phyloP scores from a whole-genome alignment of 495 filamentous ascomycete species.

The Penicillium cosmopolitanum region DNA sequence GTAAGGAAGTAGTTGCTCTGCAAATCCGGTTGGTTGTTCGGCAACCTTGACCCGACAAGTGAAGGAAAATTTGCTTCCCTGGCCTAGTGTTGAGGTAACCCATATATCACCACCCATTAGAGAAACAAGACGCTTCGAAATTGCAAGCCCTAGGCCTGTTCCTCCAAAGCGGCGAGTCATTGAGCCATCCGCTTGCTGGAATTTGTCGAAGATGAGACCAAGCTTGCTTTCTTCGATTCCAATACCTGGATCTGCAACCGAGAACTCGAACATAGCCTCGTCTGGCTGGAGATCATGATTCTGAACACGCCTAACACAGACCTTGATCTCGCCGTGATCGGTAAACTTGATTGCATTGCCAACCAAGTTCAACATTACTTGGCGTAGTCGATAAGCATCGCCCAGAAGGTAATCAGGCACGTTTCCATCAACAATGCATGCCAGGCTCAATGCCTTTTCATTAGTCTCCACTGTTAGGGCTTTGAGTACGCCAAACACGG shows the following conservation, averaged over 20 bases:
- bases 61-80: slow-evolving; percentile 89
- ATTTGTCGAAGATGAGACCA: slow-evolving; percentile 76
- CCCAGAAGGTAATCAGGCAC: slow-evolving; percentile 51
- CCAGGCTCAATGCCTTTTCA: slow-evolving; percentile 68
- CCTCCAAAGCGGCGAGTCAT: slow-evolving; percentile 84
- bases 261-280: slow-evolving; percentile 52
- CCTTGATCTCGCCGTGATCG: slow-evolving; percentile 66
- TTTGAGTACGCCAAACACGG: slow-evolving; percentile 57
- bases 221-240: slow-evolving; percentile 76
- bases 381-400: slow-evolving; percentile 76
- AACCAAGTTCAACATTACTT: slow-evolving; percentile 80
- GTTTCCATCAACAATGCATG: slow-evolving; percentile 54
- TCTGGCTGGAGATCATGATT: slow-evolving; percentile 50
- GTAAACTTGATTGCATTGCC: slow-evolving; percentile 90
- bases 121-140: slow-evolving; percentile 74
- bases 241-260: slow-evolving; percentile 78
- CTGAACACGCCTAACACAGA: slow-evolving; percentile 55
- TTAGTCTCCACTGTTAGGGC: slow-evolving; percentile 85
- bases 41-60: slow-evolving; percentile 76
- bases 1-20: slow-evolving; percentile 80
- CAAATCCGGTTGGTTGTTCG: slow-evolving; percentile 68
- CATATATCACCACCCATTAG: slow-evolving; percentile 85
- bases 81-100: slow-evolving; percentile 82
- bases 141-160: slow-evolving; percentile 76
- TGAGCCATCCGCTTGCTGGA: slow-evolving; percentile 88